Conservation (phyloP, 2,329 filamentous ascomycete genomes). For the Huntiella moniliformis region DNA sequence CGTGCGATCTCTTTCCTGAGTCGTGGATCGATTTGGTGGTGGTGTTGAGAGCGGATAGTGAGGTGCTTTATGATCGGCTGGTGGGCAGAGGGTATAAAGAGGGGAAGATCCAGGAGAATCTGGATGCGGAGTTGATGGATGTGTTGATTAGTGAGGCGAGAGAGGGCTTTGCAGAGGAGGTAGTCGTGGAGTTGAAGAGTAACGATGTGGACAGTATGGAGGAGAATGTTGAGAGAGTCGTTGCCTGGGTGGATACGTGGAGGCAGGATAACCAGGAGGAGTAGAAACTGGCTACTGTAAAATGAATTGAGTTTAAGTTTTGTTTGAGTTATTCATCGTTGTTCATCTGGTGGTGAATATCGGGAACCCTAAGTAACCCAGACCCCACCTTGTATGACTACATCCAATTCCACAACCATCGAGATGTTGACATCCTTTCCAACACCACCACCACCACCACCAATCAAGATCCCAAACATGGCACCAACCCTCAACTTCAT, state of each 20-base stretch:
- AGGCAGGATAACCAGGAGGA: conserved; percentile 1
- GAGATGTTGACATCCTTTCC: neutral
- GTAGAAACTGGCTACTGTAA: neutral
- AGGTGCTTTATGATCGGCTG: conserved; percentile 67
- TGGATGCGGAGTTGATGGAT: conserved; percentile 96
- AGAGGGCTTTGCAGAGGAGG: conserved; percentile 69
- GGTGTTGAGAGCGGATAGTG: conserved; percentile 67
- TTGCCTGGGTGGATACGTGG: conserved; percentile 38
- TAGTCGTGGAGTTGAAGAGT: conserved; percentile 76
- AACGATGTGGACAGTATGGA: conserved; percentile 74
- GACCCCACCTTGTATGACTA: neutral
- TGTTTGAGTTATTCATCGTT: neutral
- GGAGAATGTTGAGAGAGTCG: conserved; percentile 66
- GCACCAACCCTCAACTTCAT: conserved; percentile 61
- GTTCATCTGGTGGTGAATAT: conserved; percentile 62
- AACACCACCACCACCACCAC: neutral
- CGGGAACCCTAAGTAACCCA: conserved; percentile 13
- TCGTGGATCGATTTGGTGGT: conserved; percentile 92
- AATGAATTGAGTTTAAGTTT: neutral
- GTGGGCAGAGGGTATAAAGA: conserved; percentile 65
- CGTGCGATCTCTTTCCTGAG: conserved; percentile 83
- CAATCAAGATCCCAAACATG: conserved; percentile 20
- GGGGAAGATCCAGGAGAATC: conserved; percentile 81
- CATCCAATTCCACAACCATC: neutral
- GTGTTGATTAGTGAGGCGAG: conserved; percentile 78